These are phyloP conservation scores for Liquidambar formosana DNA, from an alignment of 164 flowering plant species.

Conservation along the genomic window DNA sequence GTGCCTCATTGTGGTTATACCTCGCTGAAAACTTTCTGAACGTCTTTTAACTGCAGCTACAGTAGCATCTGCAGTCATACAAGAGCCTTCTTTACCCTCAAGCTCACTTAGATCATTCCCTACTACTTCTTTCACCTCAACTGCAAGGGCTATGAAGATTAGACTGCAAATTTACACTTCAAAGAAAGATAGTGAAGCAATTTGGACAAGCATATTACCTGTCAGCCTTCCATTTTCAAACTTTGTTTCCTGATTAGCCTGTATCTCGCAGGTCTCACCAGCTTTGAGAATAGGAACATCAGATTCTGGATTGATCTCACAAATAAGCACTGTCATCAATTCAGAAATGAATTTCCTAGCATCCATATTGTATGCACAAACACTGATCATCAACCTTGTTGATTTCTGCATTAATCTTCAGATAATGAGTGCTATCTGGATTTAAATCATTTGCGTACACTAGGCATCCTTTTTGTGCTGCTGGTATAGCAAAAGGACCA, in stretches of 20 bases:
- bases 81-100: conserved; percentile 25
- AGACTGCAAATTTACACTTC: not conserved
- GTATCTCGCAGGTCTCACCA: conserved; percentile 19
- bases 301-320: conserved; percentile 30
- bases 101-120: conserved; percentile 14
- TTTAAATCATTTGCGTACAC: conserved; percentile 96
- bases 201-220: conserved; percentile 29
- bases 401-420: conserved; percentile 81
- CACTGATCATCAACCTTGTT: conserved; percentile 75
- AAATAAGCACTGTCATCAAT: conserved; percentile 48
- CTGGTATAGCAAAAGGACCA: conserved; percentile 98
- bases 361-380: conserved; percentile 75
- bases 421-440: conserved; percentile 74
- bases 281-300: conserved; percentile 23
- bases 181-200: not conserved
- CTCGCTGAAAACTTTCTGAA: conserved; percentile 41
- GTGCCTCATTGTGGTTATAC: conserved; percentile 23
- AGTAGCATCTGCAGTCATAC: conserved; percentile 18
- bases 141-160: conserved; percentile 21
- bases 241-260: conserved; percentile 16
- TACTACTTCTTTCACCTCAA: conserved; percentile 24
- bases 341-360: conserved; percentile 74
- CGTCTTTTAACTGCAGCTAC: conserved; percentile 46
- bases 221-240: conserved; percentile 23
- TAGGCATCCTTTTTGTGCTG: conserved; percentile 92